These are phyloP conservation scores for Pseudogymnoascus pannorum DNA, from an alignment of 2,329 filamentous ascomycete species.

Conservation along the genomic window DNA sequence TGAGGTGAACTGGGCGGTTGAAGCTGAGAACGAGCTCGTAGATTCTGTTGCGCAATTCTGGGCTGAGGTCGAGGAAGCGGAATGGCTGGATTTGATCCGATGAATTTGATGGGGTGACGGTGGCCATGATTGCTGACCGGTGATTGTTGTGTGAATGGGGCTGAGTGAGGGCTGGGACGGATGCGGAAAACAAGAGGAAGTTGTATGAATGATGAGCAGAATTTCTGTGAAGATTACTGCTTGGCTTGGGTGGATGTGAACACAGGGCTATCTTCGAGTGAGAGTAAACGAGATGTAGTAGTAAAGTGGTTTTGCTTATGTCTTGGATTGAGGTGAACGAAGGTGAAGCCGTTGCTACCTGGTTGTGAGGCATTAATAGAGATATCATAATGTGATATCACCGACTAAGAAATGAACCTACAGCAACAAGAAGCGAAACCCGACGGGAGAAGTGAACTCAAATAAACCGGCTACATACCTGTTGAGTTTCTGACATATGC, in stretches of 20 bases:
- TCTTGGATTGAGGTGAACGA: too few relatives aligned
- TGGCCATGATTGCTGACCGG: neutral
- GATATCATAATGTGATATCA: too few relatives aligned
- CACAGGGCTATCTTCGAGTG: neutral
- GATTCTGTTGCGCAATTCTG: neutral
- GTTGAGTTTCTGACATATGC: neutral
- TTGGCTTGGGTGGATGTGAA: neutral
- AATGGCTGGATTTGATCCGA: neutral
- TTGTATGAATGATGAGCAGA: neutral
- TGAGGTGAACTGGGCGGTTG: neutral
- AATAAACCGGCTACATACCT: too few relatives aligned
- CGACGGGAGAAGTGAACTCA: neutral
- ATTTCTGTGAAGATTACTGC: neutral
- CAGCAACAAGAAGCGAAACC: neutral
- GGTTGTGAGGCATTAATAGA: too few relatives aligned
- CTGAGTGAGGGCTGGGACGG: too few relatives aligned
- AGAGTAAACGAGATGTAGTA: neutral
- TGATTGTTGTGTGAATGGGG: neutral
- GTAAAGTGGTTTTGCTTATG: neutral
- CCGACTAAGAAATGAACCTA: neutral
- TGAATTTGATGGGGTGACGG: neutral
- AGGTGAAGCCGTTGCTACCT: too few relatives aligned
- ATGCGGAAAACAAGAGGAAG: too few relatives aligned
- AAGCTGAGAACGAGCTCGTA: neutral
- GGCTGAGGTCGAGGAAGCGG: neutral